These are phyloP conservation scores for Hordeum pubiflorum DNA, from an alignment of 202 grass and related monocot genomes.

Conservation along the genomic window DNA sequence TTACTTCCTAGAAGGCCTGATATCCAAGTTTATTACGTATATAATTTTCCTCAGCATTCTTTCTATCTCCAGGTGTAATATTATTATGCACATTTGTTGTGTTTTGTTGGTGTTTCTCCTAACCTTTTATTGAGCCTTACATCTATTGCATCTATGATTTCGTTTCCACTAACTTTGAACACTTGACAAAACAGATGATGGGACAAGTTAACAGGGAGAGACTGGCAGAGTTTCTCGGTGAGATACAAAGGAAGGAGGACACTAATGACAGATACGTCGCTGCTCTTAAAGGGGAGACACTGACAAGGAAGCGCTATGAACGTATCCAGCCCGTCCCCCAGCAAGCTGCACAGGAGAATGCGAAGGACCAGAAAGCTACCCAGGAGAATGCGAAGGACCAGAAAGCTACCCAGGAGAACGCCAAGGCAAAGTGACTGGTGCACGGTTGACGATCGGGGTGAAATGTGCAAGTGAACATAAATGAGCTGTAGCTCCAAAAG, in stretches of 20 bases:
- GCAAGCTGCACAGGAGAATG: slow-evolving; percentile 28
- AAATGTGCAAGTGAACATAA: slow-evolving; percentile 2
- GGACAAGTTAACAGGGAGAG: slow-evolving; percentile 85
- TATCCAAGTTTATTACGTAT: background rate
- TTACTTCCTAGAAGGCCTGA: background rate
- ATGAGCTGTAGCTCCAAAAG: background rate
- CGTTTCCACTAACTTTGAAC: background rate
- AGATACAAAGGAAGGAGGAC: slow-evolving; percentile 89
- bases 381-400: slow-evolving; percentile 17
- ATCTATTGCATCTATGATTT: background rate
- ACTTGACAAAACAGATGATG: slow-evolving; percentile 63
- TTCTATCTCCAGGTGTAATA: background rate
- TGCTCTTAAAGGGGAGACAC: slow-evolving; percentile 77
- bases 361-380: background rate
- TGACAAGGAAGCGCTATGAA: slow-evolving; percentile 78
- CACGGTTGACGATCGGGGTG: background rate
- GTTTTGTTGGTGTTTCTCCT: background rate
- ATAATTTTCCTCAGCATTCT: background rate
- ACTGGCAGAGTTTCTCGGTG: slow-evolving; percentile 87
- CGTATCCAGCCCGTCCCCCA: slow-evolving; percentile 51
- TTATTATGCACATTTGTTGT: background rate
- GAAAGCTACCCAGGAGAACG: slow-evolving; percentile 26
- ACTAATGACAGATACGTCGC: slow-evolving; percentile 86
- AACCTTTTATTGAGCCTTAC: background rate
- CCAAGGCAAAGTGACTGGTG: slow-evolving; percentile 44